A percentile compares a stretch with the other conserved stretches of the same genome.
Evolutionary conservation across 2,329 filamentous ascomycete genomes (phyloP).

Genomic region (Diaporthe ampelina): DNA sequence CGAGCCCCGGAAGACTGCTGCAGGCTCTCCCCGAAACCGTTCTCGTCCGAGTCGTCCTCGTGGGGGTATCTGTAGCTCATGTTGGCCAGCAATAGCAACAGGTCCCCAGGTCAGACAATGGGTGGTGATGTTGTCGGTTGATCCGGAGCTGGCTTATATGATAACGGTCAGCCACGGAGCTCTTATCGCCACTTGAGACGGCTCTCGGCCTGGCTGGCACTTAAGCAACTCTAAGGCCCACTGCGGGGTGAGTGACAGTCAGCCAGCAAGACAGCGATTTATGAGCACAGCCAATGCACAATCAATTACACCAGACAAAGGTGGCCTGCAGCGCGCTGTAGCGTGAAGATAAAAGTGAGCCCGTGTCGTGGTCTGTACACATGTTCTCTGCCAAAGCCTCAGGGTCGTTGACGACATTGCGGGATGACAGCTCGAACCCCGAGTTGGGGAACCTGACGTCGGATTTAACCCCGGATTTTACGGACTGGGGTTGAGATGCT

Average conservation of each 20-base stretch:
- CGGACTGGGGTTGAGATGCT: background rate
- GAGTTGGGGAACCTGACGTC: conserved; percentile 7
- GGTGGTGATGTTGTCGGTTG: background rate
- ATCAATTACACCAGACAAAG: background rate
- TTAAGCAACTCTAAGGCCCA: background rate
- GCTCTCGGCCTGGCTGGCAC: background rate
- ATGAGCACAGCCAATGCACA: background rate
- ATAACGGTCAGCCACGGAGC: conserved; percentile 33
- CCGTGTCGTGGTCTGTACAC: background rate
- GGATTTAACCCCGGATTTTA: conserved; percentile 36
- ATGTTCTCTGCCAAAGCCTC: background rate
- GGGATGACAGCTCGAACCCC: conserved; percentile 18
- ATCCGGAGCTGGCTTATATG: conserved; percentile 35
- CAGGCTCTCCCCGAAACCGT: conserved; percentile 39
- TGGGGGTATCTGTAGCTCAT: conserved; percentile 41
- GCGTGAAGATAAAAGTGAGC: background rate
- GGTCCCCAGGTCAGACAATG: background rate
- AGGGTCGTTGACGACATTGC: conserved; percentile 40
- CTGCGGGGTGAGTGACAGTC: conserved; percentile 12
- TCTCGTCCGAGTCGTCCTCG: conserved; percentile 41
- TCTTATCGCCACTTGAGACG: conserved; percentile 34
- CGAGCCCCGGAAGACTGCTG: conserved; percentile 32
- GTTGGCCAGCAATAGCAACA: background rate
- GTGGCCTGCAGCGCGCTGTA: background rate
- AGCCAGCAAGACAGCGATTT: conserved; percentile 9